Conservation (phyloP, 1,139 yeast genomes). For the Hanseniaspora uvarum region DNA sequence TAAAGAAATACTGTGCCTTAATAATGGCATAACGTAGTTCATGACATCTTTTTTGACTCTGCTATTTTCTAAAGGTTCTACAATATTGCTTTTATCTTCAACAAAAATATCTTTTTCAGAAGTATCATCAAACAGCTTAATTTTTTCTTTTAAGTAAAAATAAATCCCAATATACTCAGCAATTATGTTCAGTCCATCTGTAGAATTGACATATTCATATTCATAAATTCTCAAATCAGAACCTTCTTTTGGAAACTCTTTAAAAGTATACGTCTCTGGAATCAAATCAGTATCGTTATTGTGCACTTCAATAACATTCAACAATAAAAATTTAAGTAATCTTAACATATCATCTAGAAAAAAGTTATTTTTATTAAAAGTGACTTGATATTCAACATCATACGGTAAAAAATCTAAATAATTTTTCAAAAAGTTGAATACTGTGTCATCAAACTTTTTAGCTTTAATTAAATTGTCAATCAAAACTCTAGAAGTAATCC, state of each 20-base stretch:
- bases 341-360: constrained; percentile 12
- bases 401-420: constrained; percentile 12
- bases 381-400: constrained; percentile 1
- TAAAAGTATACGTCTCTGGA: background rate
- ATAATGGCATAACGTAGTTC: background rate
- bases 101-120: background rate
- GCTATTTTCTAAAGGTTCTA: background rate
- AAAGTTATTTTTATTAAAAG: background rate
- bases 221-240: background rate
- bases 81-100: background rate
- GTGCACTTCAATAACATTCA: background rate
- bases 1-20: background rate
- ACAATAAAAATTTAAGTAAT: background rate
- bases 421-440: background rate
- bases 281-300: background rate
- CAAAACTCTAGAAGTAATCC: background rate
- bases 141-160: background rate
- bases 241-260: background rate
- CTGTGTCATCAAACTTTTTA: background rate
- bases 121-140: background rate
- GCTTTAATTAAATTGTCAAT: background rate
- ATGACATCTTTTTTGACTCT: constrained; percentile 6
- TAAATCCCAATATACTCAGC: background rate
- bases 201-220: constrained; percentile 1
- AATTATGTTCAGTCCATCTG: background rate